Conservation (phyloP, 176 grass and related monocot genomes). For the Bothriochloa decipiens region DNA sequence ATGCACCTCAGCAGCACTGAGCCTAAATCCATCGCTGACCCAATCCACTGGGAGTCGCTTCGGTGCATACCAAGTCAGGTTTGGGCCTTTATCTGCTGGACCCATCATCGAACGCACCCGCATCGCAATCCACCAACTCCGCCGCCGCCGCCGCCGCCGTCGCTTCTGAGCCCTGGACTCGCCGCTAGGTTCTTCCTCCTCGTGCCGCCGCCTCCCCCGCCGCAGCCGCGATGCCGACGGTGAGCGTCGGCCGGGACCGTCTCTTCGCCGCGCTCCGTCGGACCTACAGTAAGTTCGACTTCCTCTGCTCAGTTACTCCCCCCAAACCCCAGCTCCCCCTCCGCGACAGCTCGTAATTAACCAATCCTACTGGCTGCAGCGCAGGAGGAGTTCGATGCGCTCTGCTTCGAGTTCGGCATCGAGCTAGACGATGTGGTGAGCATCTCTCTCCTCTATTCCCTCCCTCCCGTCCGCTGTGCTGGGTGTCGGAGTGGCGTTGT, state of each 20-base stretch:
- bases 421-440: slow-evolving; percentile 95
- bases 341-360: not conserved
- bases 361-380: slow-evolving; percentile 46
- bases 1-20: too few relatives aligned
- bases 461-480: not conserved
- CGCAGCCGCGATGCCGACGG: slow-evolving; percentile 45
- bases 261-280: slow-evolving; percentile 56
- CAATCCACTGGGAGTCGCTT: too few relatives aligned
- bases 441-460: not conserved
- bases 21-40: too few relatives aligned
- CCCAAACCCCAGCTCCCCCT: not conserved
- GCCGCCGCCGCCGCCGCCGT: too few relatives aligned
- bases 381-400: slow-evolving; percentile 75
- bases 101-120: too few relatives aligned
- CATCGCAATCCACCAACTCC: too few relatives aligned
- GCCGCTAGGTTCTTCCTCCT: not conserved
- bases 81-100: too few relatives aligned
- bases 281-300: slow-evolving; percentile 58
- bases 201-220: not conserved
- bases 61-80: too few relatives aligned
- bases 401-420: slow-evolving; percentile 96
- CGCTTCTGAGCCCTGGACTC: too few relatives aligned
- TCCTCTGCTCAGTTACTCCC: not conserved
- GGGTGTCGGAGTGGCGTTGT: not conserved
- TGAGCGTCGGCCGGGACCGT: slow-evolving; percentile 76